phyloP scores from a whole-genome alignment of 73 alveolate genomes.

The Tetrahymena borealis region DNA sequence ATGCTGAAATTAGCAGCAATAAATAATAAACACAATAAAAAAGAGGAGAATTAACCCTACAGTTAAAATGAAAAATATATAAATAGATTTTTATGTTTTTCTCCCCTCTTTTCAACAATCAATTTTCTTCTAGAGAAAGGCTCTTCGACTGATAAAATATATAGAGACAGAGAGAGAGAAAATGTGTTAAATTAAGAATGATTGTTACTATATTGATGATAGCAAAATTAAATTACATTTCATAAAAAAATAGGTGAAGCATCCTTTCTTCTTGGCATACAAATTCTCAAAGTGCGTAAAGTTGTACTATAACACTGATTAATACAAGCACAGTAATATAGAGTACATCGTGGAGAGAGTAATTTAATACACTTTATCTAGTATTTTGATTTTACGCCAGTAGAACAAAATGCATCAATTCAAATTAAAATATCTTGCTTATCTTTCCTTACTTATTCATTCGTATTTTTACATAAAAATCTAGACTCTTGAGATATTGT shows the following conservation, averaged over 20 bases:
- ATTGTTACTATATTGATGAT: neutral
- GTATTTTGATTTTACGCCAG: too few relatives aligned
- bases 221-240: neutral
- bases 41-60: too few relatives aligned
- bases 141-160: too few relatives aligned
- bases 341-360: neutral
- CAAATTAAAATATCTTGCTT: neutral
- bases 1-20: too few relatives aligned
- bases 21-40: too few relatives aligned
- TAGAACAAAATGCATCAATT: too few relatives aligned
- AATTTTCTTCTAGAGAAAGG: too few relatives aligned
- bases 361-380: too few relatives aligned
- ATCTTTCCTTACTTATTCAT: neutral
- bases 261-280: constrained; percentile 45
- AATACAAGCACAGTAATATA: neutral
- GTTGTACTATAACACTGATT: constrained; percentile 38
- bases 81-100: too few relatives aligned
- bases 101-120: too few relatives aligned
- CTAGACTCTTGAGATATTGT: neutral
- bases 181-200: neutral
- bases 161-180: too few relatives aligned
- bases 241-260: constrained; percentile 7
- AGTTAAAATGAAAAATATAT: too few relatives aligned
- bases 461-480: neutral
- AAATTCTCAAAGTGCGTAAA: constrained; percentile 44